Evolutionary conservation across 371 early-diverging fungal species (phyloP), one percentile per base, ranked within the genome.

Genomic region (Amoeboradix gromovi): DNA sequence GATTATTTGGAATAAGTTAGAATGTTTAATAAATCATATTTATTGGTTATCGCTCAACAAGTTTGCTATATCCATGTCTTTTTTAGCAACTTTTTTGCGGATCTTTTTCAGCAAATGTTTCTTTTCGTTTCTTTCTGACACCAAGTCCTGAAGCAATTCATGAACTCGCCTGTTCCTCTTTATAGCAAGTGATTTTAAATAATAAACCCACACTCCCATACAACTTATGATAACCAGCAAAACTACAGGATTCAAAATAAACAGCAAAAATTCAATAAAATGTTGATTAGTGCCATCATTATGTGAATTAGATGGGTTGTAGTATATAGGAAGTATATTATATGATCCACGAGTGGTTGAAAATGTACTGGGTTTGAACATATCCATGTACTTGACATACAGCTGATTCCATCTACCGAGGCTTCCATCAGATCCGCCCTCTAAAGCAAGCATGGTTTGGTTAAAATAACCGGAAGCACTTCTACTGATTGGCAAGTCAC

Each of bases 1-100:
- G 97, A 94, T 79, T 89, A 90, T 75, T 22, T 48, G 22, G 48
- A 65, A 17, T 65, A n/a, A n/a, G n/a, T n/a, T n/a, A n/a, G n/a
- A n/a, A 22, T 48, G 48, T 48, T 48, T 48, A 48, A 48, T 48
- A 48, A 48, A 48, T 48, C 22, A 48, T 48, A 12, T n/a, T n/a
- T n/a, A n/a, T n/a, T n/a, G n/a, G n/a, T n/a, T n/a, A n/a, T n/a
- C n/a, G n/a, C n/a, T n/a, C n/a, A n/a, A n/a, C n/a, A n/a, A n/a
- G n/a, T n/a, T n/a, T n/a, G n/a, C n/a, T n/a, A n/a, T n/a, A n/a
- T n/a, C n/a, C n/a, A n/a, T n/a, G n/a, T 48, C 5, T 48, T 48
- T 12, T 12, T 48, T 22, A 48, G 22, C 22, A 22, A 12, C 12
- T 5, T 48, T 12, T 48, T 48, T 48, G 12, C 48, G 5, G 22